Conservation (phyloP, 2,329 filamentous ascomycete species). For the Colletotrichum abscissum region DNA sequence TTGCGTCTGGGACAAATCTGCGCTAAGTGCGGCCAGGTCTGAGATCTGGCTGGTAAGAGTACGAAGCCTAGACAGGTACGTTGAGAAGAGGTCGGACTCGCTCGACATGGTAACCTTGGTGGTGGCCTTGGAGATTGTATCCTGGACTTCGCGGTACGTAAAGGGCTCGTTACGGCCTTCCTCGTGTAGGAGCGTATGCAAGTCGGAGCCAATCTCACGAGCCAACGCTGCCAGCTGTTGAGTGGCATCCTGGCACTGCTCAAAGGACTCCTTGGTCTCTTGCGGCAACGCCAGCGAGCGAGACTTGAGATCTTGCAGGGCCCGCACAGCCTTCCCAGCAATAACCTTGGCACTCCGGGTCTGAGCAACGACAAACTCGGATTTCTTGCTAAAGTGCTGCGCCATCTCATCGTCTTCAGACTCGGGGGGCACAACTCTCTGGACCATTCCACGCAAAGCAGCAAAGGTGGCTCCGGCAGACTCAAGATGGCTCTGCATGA, state of each 20-base stretch:
- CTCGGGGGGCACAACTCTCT: constrained; percentile 67
- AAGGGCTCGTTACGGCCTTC: constrained; percentile 77
- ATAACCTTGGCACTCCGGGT: constrained; percentile 87
- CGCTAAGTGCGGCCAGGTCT: constrained; percentile 77
- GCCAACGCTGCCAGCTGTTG: constrained; percentile 74
- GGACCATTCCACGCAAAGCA: constrained; percentile 73
- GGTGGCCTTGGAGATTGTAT: constrained; percentile 69
- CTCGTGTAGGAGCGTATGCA: constrained; percentile 76
- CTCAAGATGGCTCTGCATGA: constrained; percentile 86
- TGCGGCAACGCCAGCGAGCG: constrained; percentile 79
- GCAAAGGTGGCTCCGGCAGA: constrained; percentile 77
- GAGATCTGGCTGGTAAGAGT: constrained; percentile 71
- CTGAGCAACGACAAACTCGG: constrained; percentile 78
- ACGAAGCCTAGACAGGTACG: constrained; percentile 75
- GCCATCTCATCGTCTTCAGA: constrained; percentile 74
- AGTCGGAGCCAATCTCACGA: constrained; percentile 72
- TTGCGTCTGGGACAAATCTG: constrained; percentile 77
- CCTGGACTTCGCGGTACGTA: constrained; percentile 74
- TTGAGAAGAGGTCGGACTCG: constrained; percentile 77
- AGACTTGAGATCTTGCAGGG: constrained; percentile 80
- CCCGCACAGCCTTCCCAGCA: constrained; percentile 80
- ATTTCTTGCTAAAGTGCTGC: constrained; percentile 75
- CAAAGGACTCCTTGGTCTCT: constrained; percentile 76
- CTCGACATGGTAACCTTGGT: constrained; percentile 61
- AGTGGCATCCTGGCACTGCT: constrained; percentile 73